phyloP scores from a whole-genome alignment of 768 basidiomycete species.

The Clavulina sp. region DNA sequence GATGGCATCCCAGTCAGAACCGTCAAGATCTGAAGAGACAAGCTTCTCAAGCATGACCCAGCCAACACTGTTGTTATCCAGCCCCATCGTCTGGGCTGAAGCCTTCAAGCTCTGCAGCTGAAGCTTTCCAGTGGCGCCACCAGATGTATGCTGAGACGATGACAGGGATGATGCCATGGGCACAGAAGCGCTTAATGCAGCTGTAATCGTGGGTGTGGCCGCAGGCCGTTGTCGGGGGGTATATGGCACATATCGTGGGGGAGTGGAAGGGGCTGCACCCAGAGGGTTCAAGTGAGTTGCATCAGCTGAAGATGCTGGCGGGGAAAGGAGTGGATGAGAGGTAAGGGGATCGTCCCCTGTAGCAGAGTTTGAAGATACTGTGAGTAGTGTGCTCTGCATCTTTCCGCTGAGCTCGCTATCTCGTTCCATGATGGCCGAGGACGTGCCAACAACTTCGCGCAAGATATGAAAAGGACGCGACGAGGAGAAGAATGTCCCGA shows the following conservation, averaged over 20 bases:
- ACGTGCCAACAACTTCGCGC: too few relatives aligned
- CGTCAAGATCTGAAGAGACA: slow-evolving; percentile 29
- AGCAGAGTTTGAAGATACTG: too few relatives aligned
- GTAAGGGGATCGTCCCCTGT: slow-evolving; percentile 39
- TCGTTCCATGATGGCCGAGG: too few relatives aligned
- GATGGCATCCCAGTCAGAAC: slow-evolving; percentile 49
- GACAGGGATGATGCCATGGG: slow-evolving; percentile 23
- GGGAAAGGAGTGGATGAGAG: slow-evolving; percentile 49
- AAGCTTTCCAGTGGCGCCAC: slow-evolving; percentile 46
- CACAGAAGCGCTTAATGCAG: slow-evolving; percentile 24
- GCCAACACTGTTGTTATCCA: slow-evolving; percentile 47
- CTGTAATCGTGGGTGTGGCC: slow-evolving; percentile 34
- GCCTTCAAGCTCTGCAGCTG: slow-evolving; percentile 61
- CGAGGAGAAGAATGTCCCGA: too few relatives aligned
- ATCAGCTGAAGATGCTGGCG: slow-evolving; percentile 10
- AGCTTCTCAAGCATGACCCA: slow-evolving; percentile 67
- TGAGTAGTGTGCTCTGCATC: too few relatives aligned
- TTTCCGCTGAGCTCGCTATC: too few relatives aligned
- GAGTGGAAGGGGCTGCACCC: slow-evolving; percentile 8
- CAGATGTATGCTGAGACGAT: too few relatives aligned
- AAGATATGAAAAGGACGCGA: too few relatives aligned
- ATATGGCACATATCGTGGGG: slow-evolving; percentile 52
- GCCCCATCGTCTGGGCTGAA: slow-evolving; percentile 46
- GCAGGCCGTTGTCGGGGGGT: slow-evolving; percentile 52
- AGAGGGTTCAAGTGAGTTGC: neutral